Base-by-base conservation (phyloP, 2,329 filamentous ascomycete species). In the Aspergillus sp. region DNA sequence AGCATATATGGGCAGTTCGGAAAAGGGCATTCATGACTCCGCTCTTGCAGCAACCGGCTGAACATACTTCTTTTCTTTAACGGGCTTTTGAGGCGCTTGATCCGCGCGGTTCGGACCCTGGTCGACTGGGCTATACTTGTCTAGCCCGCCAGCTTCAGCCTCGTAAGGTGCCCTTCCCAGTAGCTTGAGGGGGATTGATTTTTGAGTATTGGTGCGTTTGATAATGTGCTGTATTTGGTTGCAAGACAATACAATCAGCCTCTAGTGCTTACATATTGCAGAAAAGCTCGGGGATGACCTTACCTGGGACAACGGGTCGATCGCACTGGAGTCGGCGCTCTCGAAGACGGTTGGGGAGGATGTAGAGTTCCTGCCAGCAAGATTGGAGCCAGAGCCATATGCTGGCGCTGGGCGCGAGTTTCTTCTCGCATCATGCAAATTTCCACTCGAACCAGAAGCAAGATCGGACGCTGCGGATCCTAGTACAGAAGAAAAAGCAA, bases 231-330 rank as follows among this genome's bases (percentile, higher is more conserved):
- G 66, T 48, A 62, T 41, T 31, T 43, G n/a, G 52, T 44, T 56
- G 39, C 17, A 55, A 49, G 23, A 37, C 39, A 39, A 56, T 24
- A 46, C 40, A 46, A 48, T 63, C 53, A 64, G 54, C 54, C 47
- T 55, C 53, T 41, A 49, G 47, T 50, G 46, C 54, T 51, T 52
- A 41, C 44, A 23, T 17, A 47, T 31, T 48, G 46, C 40, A 44
- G 19, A 35, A 57, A 41, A 52, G 35, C n/a, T 49, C 31, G 37
- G 27, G 33, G 49, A 27, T 23, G 31, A 15, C 27, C 70, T 65
- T 66, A 89, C 86, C 74, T 89, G 85, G 52, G 87, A 89, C 62
- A 89, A 77, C 56, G 87, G 87, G 72, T 90, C 87, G 61, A 88
- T 87, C 24, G 79, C 79, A 52, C 81, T 78, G 53, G 68, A 69